phyloP scores from a whole-genome alignment of 1,139 yeast species.

The Diutina siamensis region DNA sequence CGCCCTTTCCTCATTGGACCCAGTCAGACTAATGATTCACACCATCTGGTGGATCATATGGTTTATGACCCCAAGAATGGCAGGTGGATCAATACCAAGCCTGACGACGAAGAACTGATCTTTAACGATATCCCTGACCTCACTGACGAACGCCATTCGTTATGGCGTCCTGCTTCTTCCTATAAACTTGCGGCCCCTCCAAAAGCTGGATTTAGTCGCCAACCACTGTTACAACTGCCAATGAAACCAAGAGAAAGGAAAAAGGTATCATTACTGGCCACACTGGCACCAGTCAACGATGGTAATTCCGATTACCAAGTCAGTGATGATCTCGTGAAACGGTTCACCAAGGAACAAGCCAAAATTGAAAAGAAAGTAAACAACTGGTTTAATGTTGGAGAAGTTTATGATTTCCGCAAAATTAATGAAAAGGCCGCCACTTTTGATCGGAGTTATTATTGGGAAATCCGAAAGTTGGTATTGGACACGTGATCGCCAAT shows the following conservation, averaged over 20 bases:
- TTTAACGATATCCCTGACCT: conserved; percentile 4
- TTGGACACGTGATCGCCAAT: too few species aligned
- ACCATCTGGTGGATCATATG: neutral
- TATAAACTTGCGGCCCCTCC: conserved; percentile 4
- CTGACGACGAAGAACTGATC: neutral
- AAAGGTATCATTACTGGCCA: too few species aligned
- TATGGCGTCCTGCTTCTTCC: neutral
- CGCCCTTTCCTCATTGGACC: neutral
- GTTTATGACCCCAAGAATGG: neutral
- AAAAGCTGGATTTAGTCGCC: neutral
- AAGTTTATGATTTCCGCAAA: neutral
- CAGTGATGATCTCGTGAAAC: neutral
- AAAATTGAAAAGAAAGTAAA: conserved; percentile 2
- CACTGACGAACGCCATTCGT: neutral
- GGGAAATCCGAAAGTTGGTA: conserved; percentile 4
- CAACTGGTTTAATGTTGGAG: conserved; percentile 3
- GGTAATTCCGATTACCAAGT: neutral
- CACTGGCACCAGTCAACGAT: too few species aligned
- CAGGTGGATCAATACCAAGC: neutral
- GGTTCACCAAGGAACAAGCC: neutral
- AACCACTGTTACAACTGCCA: neutral
- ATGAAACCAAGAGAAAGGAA: neutral
- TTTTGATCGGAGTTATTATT: neutral
- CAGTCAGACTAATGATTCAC: neutral
- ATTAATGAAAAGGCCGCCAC: neutral